Conservation (phyloP, 129 eudicot species). For the Ambrosia artemisiifolia region DNA sequence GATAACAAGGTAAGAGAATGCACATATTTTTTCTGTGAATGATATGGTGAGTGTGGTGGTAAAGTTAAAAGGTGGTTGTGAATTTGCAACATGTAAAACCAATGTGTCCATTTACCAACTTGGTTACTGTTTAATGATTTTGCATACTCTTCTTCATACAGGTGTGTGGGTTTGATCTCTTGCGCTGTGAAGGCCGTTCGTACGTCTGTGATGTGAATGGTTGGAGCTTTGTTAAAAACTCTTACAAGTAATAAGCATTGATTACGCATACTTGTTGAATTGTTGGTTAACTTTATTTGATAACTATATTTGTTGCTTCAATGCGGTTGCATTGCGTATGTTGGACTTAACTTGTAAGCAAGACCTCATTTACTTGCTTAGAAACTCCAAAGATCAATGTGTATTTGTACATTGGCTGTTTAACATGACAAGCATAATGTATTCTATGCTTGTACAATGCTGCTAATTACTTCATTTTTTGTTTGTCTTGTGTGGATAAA, state of each 20-base stretch:
- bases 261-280: not conserved
- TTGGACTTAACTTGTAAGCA: not conserved
- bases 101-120: slow-evolving; percentile 6
- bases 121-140: slow-evolving; percentile 12
- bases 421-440: not conserved
- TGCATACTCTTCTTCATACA: slow-evolving; percentile 31
- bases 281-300: not conserved
- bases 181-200: slow-evolving; percentile 96
- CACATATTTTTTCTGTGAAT: not conserved
- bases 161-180: slow-evolving; percentile 99
- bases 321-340: slow-evolving; percentile 11
- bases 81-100: slow-evolving; percentile 1
- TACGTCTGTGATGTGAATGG: slow-evolving; percentile 98
- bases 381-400: not conserved
- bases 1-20: not conserved
- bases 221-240: slow-evolving; percentile 95
- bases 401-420: not conserved
- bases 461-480: slow-evolving; percentile 1
- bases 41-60: not conserved
- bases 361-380: not conserved
- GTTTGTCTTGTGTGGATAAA: not conserved
- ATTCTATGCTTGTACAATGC: not conserved
- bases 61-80: not conserved
- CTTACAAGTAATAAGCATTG: slow-evolving; percentile 67
- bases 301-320: not conserved